These are phyloP conservation scores for Ceratonia siliqua DNA, from an alignment of 306 rosid species.

Conservation along the genomic window DNA sequence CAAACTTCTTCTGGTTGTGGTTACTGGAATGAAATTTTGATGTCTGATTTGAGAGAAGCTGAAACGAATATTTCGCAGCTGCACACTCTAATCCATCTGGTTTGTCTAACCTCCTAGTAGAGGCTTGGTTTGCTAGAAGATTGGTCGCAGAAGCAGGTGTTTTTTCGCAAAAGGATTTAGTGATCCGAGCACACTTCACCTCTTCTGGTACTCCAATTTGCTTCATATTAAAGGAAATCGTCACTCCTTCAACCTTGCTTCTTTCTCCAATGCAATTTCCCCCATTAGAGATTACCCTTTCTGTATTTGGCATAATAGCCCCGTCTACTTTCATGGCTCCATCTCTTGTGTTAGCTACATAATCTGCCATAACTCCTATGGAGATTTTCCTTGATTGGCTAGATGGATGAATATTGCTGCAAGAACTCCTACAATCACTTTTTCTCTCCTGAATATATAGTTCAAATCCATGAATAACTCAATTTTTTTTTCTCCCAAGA, in stretches of 20 bases:
- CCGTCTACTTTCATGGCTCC: background rate
- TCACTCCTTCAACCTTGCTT: conserved; percentile 40
- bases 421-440: conserved; percentile 58
- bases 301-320: conserved; percentile 34
- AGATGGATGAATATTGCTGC: conserved; percentile 59
- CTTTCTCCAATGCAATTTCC: conserved; percentile 40
- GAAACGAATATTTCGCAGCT: conserved; percentile 40
- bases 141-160: conserved; percentile 45
- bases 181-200: conserved; percentile 47
- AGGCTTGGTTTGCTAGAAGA: conserved; percentile 46
- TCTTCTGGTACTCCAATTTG: conserved; percentile 38
- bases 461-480: conserved; percentile 31
- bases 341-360: conserved; percentile 19
- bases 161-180: conserved; percentile 38
- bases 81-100: conserved; percentile 44
- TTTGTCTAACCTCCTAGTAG: conserved; percentile 38
- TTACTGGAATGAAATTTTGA: conserved; percentile 42
- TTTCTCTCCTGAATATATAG: conserved; percentile 52
- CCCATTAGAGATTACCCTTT: conserved; percentile 38
- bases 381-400: conserved; percentile 89
- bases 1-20: conserved; percentile 45
- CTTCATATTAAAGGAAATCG: conserved; percentile 40
- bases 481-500: background rate
- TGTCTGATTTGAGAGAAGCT: conserved; percentile 42
- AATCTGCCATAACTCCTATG: conserved; percentile 72